Evolutionary conservation across 345 rosid species (phyloP).

Genomic region (Eucalyptus albens): DNA sequence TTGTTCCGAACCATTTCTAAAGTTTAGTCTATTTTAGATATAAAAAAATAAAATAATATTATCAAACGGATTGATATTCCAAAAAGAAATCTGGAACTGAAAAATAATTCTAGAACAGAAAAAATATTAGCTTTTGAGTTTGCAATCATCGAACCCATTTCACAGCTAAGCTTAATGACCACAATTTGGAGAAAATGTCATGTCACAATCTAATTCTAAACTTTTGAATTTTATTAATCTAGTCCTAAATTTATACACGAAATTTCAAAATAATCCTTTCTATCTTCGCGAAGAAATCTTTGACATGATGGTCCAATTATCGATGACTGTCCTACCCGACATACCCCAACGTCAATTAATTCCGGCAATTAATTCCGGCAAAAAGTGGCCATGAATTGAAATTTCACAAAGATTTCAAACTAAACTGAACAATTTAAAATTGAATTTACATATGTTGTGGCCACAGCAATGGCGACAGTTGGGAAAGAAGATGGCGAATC

Average conservation of each 20-base stretch:
- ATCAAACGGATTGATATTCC: no score
- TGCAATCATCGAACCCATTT: not conserved
- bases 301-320: not conserved
- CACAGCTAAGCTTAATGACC: not conserved
- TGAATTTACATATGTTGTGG: not conserved
- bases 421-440: no score
- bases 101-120: no score
- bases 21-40: no score
- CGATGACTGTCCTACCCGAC: not conserved
- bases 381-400: no score
- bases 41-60: no score
- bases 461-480: not conserved
- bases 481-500: not conserved
- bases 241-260: no score
- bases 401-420: not conserved
- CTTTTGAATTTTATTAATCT: no score
- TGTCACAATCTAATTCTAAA: not conserved
- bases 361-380: no score
- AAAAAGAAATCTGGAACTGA: fast-evolving
- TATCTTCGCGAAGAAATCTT: no score
- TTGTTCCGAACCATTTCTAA: no score
- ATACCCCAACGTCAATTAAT: not conserved
- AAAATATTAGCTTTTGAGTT: not conserved
- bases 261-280: no score
- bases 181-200: not conserved